A percentile compares a stretch with the other conserved stretches of the same genome.
phyloP scores from a whole-genome alignment of 192 early-diverging fungal species.

The Powellomyces hirtus region DNA sequence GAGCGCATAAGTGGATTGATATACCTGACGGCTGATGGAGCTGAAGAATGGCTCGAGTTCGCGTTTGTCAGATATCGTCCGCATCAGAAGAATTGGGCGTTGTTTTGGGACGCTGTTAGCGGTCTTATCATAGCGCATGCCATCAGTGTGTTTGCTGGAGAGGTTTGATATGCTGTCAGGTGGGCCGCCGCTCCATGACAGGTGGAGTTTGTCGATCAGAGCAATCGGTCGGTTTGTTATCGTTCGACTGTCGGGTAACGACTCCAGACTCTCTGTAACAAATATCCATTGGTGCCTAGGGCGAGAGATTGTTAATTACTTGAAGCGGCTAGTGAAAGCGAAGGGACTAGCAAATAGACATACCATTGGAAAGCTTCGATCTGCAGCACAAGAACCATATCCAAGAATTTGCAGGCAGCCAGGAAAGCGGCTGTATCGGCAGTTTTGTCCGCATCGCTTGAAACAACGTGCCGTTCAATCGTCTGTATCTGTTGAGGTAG shows the following conservation, averaged over 20 bases:
- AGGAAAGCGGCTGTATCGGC: constrained; percentile 73
- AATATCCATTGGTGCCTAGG: constrained; percentile 92
- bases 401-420: constrained; percentile 86
- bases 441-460: constrained; percentile 46
- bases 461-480: constrained; percentile 58
- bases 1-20: constrained; percentile 68
- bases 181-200: constrained; percentile 29
- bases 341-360: too few species aligned
- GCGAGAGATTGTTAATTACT: background rate
- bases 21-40: constrained; percentile 70
- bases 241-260: constrained; percentile 41
- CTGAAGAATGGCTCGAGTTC: constrained; percentile 79
- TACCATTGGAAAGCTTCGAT: constrained; percentile 85
- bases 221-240: constrained; percentile 45
- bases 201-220: constrained; percentile 65
- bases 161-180: constrained; percentile 21
- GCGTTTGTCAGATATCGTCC: constrained; percentile 60
- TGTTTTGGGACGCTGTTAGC: background rate
- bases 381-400: constrained; percentile 75
- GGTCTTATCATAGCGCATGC: background rate
- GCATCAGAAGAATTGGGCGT: constrained; percentile 69
- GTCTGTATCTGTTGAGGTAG: constrained; percentile 54
- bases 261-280: constrained; percentile 79
- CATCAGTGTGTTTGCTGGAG: constrained; percentile 5
- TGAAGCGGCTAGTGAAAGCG: too few species aligned